Percentiles rank a stretch among this genome's conserved stretches.
Evolutionary conservation across 352 stramenopile genomes (phyloP).

Genomic region (Peronospora destructor): DNA sequence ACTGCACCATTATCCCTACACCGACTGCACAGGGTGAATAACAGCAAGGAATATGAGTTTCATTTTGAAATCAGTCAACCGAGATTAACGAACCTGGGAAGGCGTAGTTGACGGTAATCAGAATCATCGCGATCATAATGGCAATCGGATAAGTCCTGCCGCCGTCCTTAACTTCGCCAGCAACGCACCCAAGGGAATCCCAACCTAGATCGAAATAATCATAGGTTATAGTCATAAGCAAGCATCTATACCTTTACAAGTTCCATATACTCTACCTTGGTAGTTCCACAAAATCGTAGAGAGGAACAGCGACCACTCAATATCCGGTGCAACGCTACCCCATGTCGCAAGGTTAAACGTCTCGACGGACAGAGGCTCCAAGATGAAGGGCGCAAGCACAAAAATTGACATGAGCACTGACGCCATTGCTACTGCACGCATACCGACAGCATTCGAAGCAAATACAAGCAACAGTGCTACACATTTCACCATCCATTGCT

Average conservation of each 20-base stretch:
- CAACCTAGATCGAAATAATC: slow-evolving; percentile 32
- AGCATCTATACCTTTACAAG: neutral
- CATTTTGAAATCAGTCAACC: neutral
- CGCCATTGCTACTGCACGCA: slow-evolving; percentile 65
- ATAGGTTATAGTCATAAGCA: neutral
- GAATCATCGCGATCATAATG: slow-evolving; percentile 69
- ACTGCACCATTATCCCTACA: slow-evolving; percentile 69
- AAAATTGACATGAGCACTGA: slow-evolving; percentile 81
- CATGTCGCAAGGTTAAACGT: slow-evolving; percentile 70
- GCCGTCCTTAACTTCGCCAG: slow-evolving; percentile 77
- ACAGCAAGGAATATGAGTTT: slow-evolving; percentile 1
- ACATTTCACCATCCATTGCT: slow-evolving; percentile 72
- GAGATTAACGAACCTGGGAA: slow-evolving; percentile 44
- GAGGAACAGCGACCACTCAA: slow-evolving; percentile 83
- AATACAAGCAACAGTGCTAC: slow-evolving; percentile 66
- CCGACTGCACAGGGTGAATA: slow-evolving; percentile 30
- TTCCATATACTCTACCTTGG: slow-evolving; percentile 38
- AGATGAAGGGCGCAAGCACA: slow-evolving; percentile 68
- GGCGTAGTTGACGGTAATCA: slow-evolving; percentile 84
- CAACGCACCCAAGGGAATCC: slow-evolving; percentile 81
- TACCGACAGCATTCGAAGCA: slow-evolving; percentile 58
- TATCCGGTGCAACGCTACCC: slow-evolving; percentile 54
- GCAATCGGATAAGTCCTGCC: slow-evolving; percentile 76
- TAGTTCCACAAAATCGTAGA: slow-evolving; percentile 85
- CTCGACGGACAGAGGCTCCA: slow-evolving; percentile 67